Evolutionary conservation across 1,139 yeast species (phyloP).

Genomic region (Protomyces inouyei): DNA sequence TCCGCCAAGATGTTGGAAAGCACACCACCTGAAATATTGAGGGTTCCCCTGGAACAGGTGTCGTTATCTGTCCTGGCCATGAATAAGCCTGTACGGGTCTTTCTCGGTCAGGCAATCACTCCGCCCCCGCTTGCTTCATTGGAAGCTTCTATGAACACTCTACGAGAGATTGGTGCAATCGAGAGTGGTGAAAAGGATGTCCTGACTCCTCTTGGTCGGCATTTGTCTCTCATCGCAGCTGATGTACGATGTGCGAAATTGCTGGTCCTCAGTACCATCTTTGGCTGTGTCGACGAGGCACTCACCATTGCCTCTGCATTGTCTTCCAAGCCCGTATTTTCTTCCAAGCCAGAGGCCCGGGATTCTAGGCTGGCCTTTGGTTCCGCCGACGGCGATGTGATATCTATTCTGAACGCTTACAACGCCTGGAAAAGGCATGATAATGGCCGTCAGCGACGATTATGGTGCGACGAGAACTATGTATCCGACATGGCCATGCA

Average conservation of each 20-base stretch:
- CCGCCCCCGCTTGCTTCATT: constrained; percentile 65
- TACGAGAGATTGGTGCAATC: constrained; percentile 71
- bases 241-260: constrained; percentile 83
- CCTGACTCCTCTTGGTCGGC: constrained; percentile 75
- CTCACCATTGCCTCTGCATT: constrained; percentile 70
- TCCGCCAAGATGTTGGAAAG: constrained; percentile 54
- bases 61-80: constrained; percentile 80
- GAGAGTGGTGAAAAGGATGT: constrained; percentile 34
- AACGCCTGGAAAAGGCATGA: constrained; percentile 47
- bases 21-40: constrained; percentile 82
- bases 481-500: constrained; percentile 61
- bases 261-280: constrained; percentile 69
- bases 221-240: constrained; percentile 67
- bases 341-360: constrained; percentile 59
- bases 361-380: constrained; percentile 46
- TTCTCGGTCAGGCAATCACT: constrained; percentile 71
- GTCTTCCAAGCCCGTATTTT: constrained; percentile 69
- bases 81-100: constrained; percentile 65
- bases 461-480: constrained; percentile 57
- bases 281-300: constrained; percentile 76
- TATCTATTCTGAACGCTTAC: constrained; percentile 57
- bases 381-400: constrained; percentile 60
- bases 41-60: constrained; percentile 76
- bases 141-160: constrained; percentile 55
- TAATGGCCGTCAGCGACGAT: constrained; percentile 40